phyloP scores from a whole-genome alignment of 2,329 filamentous ascomycete species.

The Fusarium citri region DNA sequence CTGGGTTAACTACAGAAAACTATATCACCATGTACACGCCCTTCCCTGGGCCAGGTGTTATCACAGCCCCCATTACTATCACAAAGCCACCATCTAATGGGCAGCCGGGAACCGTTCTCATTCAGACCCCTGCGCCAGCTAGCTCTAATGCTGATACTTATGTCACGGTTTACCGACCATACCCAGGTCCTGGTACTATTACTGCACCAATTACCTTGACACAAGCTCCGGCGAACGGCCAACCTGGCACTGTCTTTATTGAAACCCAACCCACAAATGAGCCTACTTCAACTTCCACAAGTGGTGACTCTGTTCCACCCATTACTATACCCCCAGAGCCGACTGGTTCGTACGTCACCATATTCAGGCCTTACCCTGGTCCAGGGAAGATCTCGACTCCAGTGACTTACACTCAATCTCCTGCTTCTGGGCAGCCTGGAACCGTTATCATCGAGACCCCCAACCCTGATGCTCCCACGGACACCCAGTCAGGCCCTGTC shows the following conservation, averaged over 20 bases:
- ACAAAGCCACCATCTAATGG: constrained; percentile 22
- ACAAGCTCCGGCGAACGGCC: constrained; percentile 26
- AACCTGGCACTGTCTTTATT: constrained; percentile 35
- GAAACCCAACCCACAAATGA: constrained; percentile 24
- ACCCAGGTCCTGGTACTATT: constrained; percentile 32
- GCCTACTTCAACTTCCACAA: background rate
- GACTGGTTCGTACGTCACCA: constrained; percentile 29
- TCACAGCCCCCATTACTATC: constrained; percentile 27
- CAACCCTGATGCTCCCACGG: constrained; percentile 21
- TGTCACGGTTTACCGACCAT: constrained; percentile 33
- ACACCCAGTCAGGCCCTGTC: constrained; percentile 19
- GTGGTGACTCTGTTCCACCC: background rate
- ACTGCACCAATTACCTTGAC: constrained; percentile 34
- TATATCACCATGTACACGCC: constrained; percentile 36
- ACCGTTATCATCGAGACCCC: constrained; percentile 36
- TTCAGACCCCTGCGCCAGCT: constrained; percentile 28
- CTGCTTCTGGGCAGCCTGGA: constrained; percentile 23
- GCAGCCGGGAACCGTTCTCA: constrained; percentile 30
- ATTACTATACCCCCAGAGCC: constrained; percentile 28
- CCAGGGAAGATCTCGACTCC: constrained; percentile 23
- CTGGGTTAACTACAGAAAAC: constrained; percentile 10
- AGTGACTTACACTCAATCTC: constrained; percentile 26
- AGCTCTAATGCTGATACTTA: constrained; percentile 26
- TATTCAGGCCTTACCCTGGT: constrained; percentile 29
- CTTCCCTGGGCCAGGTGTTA: constrained; percentile 27